These are phyloP conservation scores for Bimuria novae-zelandiae DNA, from an alignment of 2,329 filamentous ascomycete species.

Conservation along the genomic window DNA sequence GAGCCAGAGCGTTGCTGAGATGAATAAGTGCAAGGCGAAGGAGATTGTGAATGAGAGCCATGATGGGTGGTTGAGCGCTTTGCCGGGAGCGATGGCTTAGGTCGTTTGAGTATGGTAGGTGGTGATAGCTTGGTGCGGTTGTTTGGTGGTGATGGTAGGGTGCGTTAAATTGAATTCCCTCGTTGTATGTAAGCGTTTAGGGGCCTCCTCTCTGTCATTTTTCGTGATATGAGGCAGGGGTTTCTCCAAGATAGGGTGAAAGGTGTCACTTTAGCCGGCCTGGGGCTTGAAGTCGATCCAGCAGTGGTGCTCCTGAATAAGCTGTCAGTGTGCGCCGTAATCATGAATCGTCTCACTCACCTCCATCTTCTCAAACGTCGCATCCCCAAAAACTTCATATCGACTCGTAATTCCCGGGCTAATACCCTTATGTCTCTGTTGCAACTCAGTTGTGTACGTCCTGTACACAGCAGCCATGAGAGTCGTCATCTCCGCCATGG, in stretches of 20 bases:
- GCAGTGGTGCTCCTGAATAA: background rate
- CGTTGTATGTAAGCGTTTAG: no score
- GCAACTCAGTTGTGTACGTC: constrained; percentile 43
- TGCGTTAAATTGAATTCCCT: no score
- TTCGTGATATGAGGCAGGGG: no score
- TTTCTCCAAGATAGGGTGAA: no score
- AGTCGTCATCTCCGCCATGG: constrained; percentile 58
- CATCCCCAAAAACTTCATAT: constrained; percentile 50
- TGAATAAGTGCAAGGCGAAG: constrained; percentile 36
- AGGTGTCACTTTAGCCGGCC: no score
- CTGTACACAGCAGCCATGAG: constrained; percentile 53
- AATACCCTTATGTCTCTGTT: constrained; percentile 16
- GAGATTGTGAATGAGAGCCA: constrained; percentile 53
- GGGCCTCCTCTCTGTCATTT: no score
- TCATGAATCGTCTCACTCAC: background rate
- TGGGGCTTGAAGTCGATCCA: background rate
- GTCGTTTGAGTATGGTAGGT: background rate
- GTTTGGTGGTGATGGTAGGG: no score
- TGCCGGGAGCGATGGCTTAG: no score
- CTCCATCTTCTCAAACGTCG: constrained; percentile 26
- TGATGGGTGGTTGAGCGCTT: constrained; percentile 38
- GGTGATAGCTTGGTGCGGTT: no score
- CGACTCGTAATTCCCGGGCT: constrained; percentile 49
- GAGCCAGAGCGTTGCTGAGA: constrained; percentile 15
- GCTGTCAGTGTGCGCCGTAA: background rate